Evolutionary conservation across 345 rosid genomes (phyloP).

Genomic region (Nephelium lappaceum): DNA sequence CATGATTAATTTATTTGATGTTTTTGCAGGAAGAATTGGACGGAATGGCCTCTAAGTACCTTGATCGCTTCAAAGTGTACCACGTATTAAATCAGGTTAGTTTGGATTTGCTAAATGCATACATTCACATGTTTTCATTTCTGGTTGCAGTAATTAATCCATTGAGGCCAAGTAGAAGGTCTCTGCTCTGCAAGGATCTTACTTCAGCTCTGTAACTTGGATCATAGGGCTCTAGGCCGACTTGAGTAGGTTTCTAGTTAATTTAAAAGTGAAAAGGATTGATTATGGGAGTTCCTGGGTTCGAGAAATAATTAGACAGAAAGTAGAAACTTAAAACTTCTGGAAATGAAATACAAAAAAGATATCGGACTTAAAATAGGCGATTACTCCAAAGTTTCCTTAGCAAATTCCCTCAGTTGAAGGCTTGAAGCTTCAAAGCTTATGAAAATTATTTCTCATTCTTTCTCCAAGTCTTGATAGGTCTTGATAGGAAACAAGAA

Average conservation of each 20-base stretch:
- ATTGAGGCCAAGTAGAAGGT: neutral
- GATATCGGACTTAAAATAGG: too few relatives aligned
- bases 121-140: neutral
- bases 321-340: too few relatives aligned
- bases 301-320: neutral
- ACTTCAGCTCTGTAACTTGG: neutral
- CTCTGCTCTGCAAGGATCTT: neutral
- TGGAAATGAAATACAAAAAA: neutral
- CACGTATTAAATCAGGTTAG: slow-evolving; percentile 92
- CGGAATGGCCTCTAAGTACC: slow-evolving; percentile 59
- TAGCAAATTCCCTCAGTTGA: too few relatives aligned
- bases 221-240: neutral
- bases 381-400: too few relatives aligned
- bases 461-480: too few relatives aligned
- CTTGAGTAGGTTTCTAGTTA: neutral
- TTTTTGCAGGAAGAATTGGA: slow-evolving; percentile 83
- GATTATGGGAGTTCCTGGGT: neutral
- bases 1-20: slow-evolving; percentile 3
- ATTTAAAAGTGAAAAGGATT: neutral
- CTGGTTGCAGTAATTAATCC: neutral
- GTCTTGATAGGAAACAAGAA: too few relatives aligned
- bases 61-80: slow-evolving; percentile 71
- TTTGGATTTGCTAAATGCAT: neutral
- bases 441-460: too few relatives aligned
- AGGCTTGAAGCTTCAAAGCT: too few relatives aligned